Evolutionary conservation across 2,329 filamentous ascomycete genomes (phyloP).

Genomic region (Trematosphaeria pertusa): DNA sequence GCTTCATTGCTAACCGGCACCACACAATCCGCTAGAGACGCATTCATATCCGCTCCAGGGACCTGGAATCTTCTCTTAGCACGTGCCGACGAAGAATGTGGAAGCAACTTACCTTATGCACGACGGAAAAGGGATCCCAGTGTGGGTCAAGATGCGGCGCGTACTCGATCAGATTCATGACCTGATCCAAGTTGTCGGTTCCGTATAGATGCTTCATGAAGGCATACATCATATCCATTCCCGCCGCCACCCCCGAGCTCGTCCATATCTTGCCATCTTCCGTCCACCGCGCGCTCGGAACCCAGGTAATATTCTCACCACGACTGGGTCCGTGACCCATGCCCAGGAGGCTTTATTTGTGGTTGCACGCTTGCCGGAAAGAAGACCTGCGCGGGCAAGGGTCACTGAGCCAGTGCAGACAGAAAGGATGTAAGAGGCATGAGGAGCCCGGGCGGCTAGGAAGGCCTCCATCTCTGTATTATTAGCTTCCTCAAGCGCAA

Average conservation of each 20-base stretch:
- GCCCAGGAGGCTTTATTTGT: slow-evolving; percentile 67
- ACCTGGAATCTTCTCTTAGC: slow-evolving; percentile 1
- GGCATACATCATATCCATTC: slow-evolving; percentile 65
- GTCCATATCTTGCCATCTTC: slow-evolving; percentile 70
- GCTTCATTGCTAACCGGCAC: too few species aligned
- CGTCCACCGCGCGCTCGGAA: slow-evolving; percentile 67
- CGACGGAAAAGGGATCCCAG: slow-evolving; percentile 60
- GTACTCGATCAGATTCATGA: slow-evolving; percentile 64
- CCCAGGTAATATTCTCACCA: slow-evolving; percentile 63
- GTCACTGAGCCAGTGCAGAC: slow-evolving; percentile 68
- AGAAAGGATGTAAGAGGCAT: slow-evolving; percentile 62
- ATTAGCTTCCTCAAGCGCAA: slow-evolving; percentile 21
- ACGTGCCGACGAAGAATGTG: background rate
- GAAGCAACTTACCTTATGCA: slow-evolving; percentile 18
- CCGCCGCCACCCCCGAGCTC: slow-evolving; percentile 66
- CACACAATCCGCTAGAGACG: slow-evolving; percentile 10
- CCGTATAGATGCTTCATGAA: slow-evolving; percentile 62
- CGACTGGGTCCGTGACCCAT: slow-evolving; percentile 43
- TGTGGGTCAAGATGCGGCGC: slow-evolving; percentile 56
- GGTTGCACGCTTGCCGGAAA: slow-evolving; percentile 66
- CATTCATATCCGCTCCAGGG: slow-evolving; percentile 8
- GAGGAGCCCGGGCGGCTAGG: slow-evolving; percentile 54
- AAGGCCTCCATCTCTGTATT: slow-evolving; percentile 52
- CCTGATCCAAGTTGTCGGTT: slow-evolving; percentile 50
- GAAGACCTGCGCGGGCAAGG: slow-evolving; percentile 62